These are phyloP conservation scores for Suillus clintonianus DNA, from an alignment of 768 basidiomycete species.

Conservation along the genomic window DNA sequence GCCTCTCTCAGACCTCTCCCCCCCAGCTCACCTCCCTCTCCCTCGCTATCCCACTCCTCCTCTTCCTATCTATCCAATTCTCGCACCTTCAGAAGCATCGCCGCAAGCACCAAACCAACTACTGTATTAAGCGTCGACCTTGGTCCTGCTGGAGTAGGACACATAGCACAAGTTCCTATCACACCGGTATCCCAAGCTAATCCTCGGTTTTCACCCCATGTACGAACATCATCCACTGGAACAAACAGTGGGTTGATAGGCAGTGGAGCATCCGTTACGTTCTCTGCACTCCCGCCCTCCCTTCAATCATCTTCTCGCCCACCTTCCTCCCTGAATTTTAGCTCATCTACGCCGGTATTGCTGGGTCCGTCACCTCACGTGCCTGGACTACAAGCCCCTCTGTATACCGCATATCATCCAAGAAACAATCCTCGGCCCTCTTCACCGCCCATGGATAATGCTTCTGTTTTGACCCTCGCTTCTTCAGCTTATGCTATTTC, in stretches of 20 bases:
- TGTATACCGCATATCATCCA: constrained; percentile 91
- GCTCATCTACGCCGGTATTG: constrained; percentile 31
- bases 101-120: constrained; percentile 92
- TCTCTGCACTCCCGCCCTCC: constrained; percentile 66
- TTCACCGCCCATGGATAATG: constrained; percentile 89
- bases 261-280: constrained; percentile 66
- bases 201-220: constrained; percentile 56
- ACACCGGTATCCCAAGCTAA: constrained; percentile 56
- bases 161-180: constrained; percentile 84
- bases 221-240: constrained; percentile 60
- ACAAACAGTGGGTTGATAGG: constrained; percentile 46
- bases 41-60: constrained; percentile 81
- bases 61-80: constrained; percentile 83
- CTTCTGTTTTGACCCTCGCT: constrained; percentile 89
- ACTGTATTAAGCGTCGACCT: constrained; percentile 91
- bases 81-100: constrained; percentile 78
- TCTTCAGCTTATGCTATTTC: constrained; percentile 87
- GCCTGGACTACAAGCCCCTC: constrained; percentile 69
- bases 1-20: constrained; percentile 90
- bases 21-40: constrained; percentile 85
- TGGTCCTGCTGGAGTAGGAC: constrained; percentile 78
- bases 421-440: constrained; percentile 94
- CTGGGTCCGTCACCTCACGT: constrained; percentile 22
- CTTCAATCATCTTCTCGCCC: constrained; percentile 46
- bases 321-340: constrained; percentile 33